phyloP scores from a whole-genome alignment of 495 filamentous ascomycete species.

The Aspergillus haitiensis region DNA sequence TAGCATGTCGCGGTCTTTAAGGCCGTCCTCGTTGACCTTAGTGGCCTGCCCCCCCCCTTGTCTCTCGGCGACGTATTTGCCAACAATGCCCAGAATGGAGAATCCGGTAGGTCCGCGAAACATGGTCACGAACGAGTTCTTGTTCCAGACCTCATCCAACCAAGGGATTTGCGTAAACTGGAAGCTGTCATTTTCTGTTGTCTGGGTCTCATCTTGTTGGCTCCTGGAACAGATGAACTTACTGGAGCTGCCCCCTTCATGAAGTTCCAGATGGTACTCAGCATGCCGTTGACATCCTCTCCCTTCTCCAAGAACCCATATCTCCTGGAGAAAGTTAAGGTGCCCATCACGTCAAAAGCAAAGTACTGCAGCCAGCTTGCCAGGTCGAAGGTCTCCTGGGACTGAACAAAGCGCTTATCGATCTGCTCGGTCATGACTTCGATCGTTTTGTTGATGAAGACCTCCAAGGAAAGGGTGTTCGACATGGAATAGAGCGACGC shows the following conservation, averaged over 20 bases:
- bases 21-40: background rate
- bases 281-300: conserved; percentile 34
- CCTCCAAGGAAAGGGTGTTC: conserved; percentile 34
- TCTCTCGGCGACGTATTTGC: background rate
- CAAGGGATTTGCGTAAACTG: conserved; percentile 1
- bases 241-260: conserved; percentile 32
- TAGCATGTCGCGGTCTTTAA: background rate
- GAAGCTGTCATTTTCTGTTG: background rate
- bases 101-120: background rate
- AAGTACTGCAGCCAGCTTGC: conserved; percentile 46
- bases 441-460: conserved; percentile 31
- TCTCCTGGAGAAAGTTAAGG: conserved; percentile 36
- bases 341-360: conserved; percentile 46
- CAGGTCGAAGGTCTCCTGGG: conserved; percentile 27
- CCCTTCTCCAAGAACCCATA: conserved; percentile 41
- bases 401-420: conserved; percentile 29
- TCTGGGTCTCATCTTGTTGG: conserved; percentile 2
- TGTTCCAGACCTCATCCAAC: background rate
- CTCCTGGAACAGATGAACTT: background rate
- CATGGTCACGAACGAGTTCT: background rate
- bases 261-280: conserved; percentile 27
- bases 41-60: background rate
- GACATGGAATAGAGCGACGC: conserved; percentile 39
- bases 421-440: conserved; percentile 34
- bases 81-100: background rate